These are phyloP conservation scores for Tilletia walkeri DNA, from an alignment of 1,284 basidiomycete species.

Conservation along the genomic window DNA sequence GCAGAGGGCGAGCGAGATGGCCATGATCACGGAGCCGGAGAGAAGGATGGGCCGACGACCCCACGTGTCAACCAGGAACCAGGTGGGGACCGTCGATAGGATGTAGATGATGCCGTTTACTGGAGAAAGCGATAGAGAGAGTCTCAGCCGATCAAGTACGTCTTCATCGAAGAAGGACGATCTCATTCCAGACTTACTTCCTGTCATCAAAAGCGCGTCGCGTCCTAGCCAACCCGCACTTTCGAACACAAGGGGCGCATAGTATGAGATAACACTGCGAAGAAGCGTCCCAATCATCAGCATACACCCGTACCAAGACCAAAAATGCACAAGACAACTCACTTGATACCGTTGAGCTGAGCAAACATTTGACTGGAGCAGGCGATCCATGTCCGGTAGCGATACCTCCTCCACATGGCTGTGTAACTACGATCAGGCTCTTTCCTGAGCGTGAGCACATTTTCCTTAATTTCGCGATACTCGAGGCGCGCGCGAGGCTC, in stretches of 20 bases:
- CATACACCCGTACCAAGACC: too few species aligned
- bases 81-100: constrained; percentile 62
- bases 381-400: constrained; percentile 85
- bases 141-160: too few species aligned
- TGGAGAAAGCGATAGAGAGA: background rate
- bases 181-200: constrained; percentile 66
- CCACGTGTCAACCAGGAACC: constrained; percentile 91
- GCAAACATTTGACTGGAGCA: constrained; percentile 97
- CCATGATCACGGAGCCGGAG: constrained; percentile 80
- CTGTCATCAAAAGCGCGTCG: constrained; percentile 92
- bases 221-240: constrained; percentile 96
- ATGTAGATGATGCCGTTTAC: constrained; percentile 67
- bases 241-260: constrained; percentile 62
- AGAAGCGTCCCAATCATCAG: too few species aligned
- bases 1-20: constrained; percentile 70
- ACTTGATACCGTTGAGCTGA: constrained; percentile 64
- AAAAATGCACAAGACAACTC: background rate
- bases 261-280: constrained; percentile 78
- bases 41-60: constrained; percentile 85
- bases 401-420: constrained; percentile 84
- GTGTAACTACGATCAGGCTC: constrained; percentile 74
- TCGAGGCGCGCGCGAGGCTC: constrained; percentile 74
- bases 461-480: constrained; percentile 88
- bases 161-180: too few species aligned
- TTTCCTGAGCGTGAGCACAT: constrained; percentile 55